Evolutionary conservation across 2,329 filamentous ascomycete genomes (phyloP), one percentile per base, ranked within the genome.

Genomic region (Sporothrix pseudoabietina): DNA sequence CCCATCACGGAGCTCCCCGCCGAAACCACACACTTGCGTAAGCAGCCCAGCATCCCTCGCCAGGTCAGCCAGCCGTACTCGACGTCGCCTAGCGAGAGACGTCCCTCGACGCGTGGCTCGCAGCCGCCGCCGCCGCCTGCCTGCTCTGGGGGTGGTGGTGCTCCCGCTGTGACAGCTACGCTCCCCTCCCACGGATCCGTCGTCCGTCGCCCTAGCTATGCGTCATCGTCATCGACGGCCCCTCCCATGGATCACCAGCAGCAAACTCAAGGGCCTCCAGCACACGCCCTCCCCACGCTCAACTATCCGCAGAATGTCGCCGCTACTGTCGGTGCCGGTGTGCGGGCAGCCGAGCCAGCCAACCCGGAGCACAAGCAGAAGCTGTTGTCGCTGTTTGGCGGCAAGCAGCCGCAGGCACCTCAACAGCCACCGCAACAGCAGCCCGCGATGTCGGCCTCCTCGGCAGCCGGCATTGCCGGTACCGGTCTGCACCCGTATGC

Each of bases 361-460:
- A 82, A 80, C 8, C 76, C 79, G 26, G 87, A 82, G 55, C 85
- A 87, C 71, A 83, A 80, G 75, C 82, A 83, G 61, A 81, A 83
- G 72, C 81, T 87, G 4, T 83, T 93, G 14, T 91, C 90, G 5
- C 85, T 93, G 1, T 92, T 93, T 78, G 86, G 87, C 35, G 88
- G 71, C 44, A 75, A 55, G 26, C 69, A 66, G 8, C 35, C 39
- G 6, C 57, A 59, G 47, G 22, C 10, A 8, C 61, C 1, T 3
- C 19, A 82, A 80, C 72, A 61, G 69, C 30, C 16, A 8, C 49
- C 19, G 1, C 57, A 63, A 4, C n/a, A 22, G 26, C 52, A 44
- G 54, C 69, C 63, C 10, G 65, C 65, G 16, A 35, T 49, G 44
- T 69, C 44, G 12, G 26, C 44, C 16, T n/a, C 65, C 14, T 35